Conservation (phyloP, 352 stramenopile species). For the Pythium pectinolyticum region DNA sequence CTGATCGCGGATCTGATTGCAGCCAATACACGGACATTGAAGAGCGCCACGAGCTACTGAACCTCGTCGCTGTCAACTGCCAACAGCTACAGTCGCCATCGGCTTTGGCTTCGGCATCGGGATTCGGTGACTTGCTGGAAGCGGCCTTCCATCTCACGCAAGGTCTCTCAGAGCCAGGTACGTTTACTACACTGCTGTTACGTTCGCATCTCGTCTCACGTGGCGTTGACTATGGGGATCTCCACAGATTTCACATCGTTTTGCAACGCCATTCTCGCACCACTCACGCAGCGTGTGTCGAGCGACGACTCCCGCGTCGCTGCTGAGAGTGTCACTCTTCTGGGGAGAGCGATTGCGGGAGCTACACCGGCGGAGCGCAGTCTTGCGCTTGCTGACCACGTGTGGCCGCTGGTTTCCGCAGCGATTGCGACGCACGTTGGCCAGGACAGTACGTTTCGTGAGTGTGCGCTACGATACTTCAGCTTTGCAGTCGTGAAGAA, state of each 20-base stretch:
- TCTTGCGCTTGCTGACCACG: slow-evolving; percentile 36
- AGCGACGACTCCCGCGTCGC: slow-evolving; percentile 13
- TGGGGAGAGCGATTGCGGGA: slow-evolving; percentile 59
- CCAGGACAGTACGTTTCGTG: slow-evolving; percentile 30
- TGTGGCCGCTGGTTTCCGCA: slow-evolving; percentile 49
- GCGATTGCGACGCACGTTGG: slow-evolving; percentile 39
- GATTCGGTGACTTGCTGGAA: slow-evolving; percentile 67
- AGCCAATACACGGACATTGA: slow-evolving; percentile 65
- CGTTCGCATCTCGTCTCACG: too few relatives aligned
- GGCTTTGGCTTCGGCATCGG: slow-evolving; percentile 9
- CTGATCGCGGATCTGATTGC: slow-evolving; percentile 1
- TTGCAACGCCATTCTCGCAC: slow-evolving; percentile 48
- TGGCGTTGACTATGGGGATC: too few relatives aligned
- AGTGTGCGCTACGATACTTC: slow-evolving; percentile 52
- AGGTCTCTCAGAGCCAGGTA: slow-evolving; percentile 53
- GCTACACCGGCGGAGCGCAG: slow-evolving; percentile 37
- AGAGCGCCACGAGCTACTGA: slow-evolving; percentile 48
- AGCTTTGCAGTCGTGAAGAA: slow-evolving; percentile 25
- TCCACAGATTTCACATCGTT: slow-evolving; percentile 49
- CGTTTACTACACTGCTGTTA: too few relatives aligned
- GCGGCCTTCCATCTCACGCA: slow-evolving; percentile 54
- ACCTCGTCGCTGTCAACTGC: slow-evolving; percentile 4
- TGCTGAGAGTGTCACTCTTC: slow-evolving; percentile 37
- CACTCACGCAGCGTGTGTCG: slow-evolving; percentile 4
- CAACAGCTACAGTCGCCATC: slow-evolving; percentile 12